Percentiles rank a stretch among this genome's conserved stretches.
phyloP scores from a whole-genome alignment of 2,329 filamentous ascomycete species.

The Penicillium capsulatum region DNA sequence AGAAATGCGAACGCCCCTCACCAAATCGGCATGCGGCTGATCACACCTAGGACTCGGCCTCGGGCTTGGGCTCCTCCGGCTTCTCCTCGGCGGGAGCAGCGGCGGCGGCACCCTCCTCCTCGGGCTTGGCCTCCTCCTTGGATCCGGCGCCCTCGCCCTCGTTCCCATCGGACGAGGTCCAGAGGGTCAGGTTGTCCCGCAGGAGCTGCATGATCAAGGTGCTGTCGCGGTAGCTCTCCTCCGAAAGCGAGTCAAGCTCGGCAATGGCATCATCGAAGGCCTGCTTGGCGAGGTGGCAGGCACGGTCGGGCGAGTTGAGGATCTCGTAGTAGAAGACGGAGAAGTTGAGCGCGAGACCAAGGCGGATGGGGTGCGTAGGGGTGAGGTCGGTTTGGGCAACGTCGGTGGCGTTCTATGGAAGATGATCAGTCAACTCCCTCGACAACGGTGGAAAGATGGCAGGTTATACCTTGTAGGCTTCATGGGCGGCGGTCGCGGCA shows the following conservation, averaged over 20 bases:
- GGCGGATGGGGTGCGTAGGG: conserved; percentile 95
- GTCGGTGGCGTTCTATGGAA: conserved; percentile 75
- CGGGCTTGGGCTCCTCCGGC: conserved; percentile 38
- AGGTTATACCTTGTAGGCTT: conserved; percentile 99
- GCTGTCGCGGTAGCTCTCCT: conserved; percentile 98
- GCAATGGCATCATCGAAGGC: conserved; percentile 98
- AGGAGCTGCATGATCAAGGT: conserved; percentile 99
- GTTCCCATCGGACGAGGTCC: conserved; percentile 87
- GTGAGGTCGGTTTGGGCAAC: conserved; percentile 97
- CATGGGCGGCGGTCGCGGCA: conserved; percentile 87
- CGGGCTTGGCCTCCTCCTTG: conserved; percentile 57
- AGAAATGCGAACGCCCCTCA: conserved; percentile 34
- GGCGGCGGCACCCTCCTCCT: conserved; percentile 40
- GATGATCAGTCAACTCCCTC: background rate
- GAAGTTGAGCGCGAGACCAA: conserved; percentile 97
- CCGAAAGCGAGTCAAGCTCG: conserved; percentile 94
- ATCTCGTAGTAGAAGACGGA: conserved; percentile 99
- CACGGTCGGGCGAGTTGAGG: conserved; percentile 93
- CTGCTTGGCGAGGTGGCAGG: conserved; percentile 98
- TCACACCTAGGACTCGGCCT: conserved; percentile 34
- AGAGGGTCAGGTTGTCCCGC: conserved; percentile 95
- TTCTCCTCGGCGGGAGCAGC: conserved; percentile 44
- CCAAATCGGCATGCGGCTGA: conserved; percentile 27
- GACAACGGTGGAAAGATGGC: background rate
- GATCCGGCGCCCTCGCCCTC: conserved; percentile 59